phyloP scores from a whole-genome alignment of 2,329 filamentous ascomycete species.

The Colletotrichum destructivum region DNA sequence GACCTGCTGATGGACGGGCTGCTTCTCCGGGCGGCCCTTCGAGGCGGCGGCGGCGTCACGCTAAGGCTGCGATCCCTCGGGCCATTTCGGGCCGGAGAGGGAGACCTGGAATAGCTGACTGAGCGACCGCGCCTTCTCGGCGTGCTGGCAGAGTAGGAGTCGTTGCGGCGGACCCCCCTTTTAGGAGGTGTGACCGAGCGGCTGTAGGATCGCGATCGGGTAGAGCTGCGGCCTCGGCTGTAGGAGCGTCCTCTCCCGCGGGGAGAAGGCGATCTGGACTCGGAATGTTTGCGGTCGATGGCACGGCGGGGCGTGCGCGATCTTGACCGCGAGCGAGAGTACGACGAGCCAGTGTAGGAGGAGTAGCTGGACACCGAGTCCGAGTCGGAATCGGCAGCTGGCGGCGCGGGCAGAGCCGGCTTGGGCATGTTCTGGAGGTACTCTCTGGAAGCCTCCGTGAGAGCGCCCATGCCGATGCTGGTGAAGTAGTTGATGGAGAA shows the following conservation, averaged over 20 bases:
- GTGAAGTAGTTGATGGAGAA: conserved; percentile 99
- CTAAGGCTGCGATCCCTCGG: conserved; percentile 39
- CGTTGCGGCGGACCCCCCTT: conserved; percentile 32
- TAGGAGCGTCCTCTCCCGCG: conserved; percentile 50
- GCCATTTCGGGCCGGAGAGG: conserved; percentile 50
- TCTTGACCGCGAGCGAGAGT: conserved; percentile 67
- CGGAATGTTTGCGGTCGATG: conserved; percentile 55
- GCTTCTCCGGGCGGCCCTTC: conserved; percentile 49
- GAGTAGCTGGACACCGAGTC: conserved; percentile 86
- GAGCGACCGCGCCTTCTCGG: conserved; percentile 47
- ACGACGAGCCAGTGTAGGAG: conserved; percentile 77
- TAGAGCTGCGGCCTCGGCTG: conserved; percentile 52
- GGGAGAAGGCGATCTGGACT: conserved; percentile 51
- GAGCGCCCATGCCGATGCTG: conserved; percentile 93
- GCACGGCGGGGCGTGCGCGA: conserved; percentile 58
- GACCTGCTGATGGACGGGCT: conserved; percentile 53
- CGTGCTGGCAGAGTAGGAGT: conserved; percentile 51
- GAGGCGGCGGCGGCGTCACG: conserved; percentile 31
- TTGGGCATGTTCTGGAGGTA: conserved; percentile 91
- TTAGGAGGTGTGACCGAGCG: conserved; percentile 43
- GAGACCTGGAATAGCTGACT: conserved; percentile 48
- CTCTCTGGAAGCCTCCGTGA: conserved; percentile 96
- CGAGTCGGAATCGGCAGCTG: conserved; percentile 73
- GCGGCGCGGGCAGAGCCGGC: conserved; percentile 80
- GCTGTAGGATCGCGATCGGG: conserved; percentile 55